Conservation (phyloP, 371 early-diverging fungal species). For the Fennellomyces sp. region DNA sequence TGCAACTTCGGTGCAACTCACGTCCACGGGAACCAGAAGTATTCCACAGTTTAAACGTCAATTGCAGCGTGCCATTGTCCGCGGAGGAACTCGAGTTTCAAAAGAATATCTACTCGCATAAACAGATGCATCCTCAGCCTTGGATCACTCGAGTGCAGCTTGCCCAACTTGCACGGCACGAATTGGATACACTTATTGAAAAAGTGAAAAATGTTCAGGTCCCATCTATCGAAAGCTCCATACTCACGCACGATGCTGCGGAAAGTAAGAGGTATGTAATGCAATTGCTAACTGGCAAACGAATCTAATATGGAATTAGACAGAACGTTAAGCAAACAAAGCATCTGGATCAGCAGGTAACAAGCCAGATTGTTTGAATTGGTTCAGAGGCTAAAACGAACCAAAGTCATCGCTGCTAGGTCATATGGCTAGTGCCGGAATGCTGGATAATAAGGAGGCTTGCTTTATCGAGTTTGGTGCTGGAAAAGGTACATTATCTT, state of each 20-base stretch:
- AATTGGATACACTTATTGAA: slow-evolving; percentile 47
- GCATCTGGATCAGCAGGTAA: slow-evolving; percentile 71
- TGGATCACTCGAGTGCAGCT: slow-evolving; percentile 55
- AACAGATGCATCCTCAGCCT: slow-evolving; percentile 43
- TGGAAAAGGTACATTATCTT: slow-evolving; percentile 62
- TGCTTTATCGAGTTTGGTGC: slow-evolving; percentile 86
- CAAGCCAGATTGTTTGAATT: too few relatives aligned
- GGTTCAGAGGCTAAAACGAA: too few relatives aligned
- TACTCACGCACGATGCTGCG: slow-evolving; percentile 21
- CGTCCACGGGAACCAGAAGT: slow-evolving; percentile 58
- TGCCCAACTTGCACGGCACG: slow-evolving; percentile 33
- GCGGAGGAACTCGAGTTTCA: slow-evolving; percentile 50
- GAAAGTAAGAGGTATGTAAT: slow-evolving; percentile 3
- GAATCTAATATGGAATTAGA: slow-evolving; percentile 18
- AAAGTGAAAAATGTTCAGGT: slow-evolving; percentile 49
- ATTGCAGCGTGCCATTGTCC: slow-evolving; percentile 55
- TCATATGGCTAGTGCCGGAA: slow-evolving; percentile 65
- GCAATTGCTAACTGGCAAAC: not conserved
- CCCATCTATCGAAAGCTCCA: slow-evolving; percentile 38
- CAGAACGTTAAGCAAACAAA: slow-evolving; percentile 51
- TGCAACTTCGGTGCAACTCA: slow-evolving; percentile 68
- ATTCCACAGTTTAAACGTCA: slow-evolving; percentile 57
- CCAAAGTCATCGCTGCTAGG: slow-evolving; percentile 78
- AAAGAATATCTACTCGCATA: slow-evolving; percentile 42
- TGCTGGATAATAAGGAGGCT: slow-evolving; percentile 58